Base-by-base conservation (phyloP, 2,329 filamentous ascomycete species). In the Atkinsonella texensis region DNA sequence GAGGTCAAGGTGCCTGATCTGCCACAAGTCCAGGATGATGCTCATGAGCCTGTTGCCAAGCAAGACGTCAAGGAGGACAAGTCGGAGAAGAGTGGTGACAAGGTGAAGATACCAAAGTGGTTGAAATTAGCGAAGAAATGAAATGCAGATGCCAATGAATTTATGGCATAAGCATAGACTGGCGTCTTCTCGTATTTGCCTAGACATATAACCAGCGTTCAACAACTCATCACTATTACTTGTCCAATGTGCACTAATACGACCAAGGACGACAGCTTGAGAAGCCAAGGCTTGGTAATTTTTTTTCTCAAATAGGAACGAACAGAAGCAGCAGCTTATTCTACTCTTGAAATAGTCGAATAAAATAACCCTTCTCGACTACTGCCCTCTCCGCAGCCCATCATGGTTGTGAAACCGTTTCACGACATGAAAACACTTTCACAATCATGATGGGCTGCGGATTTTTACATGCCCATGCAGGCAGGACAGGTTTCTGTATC, bases 101-200 rank as follows among this genome's bases (percentile, higher is more conserved):
- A 68, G 50, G 63, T 59, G 65, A 74, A 73, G 58, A 54, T 76
- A 53, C 84, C 85, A 18, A 89, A 87, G 65, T 88, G 86, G 79
- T 67, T 90, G 41, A 86, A 85, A 65, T 68, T 85, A 51, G 80
- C 80, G 8, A 89, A 87, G 76, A 89, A 88, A 70, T 86, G 51
- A 56, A 15, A 6, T 11, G 18, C 12, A 28, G n/a, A 15, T 11
- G 2, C 9, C 32, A 6, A 32, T 32, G 18, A 46, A 40, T 10
- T 31, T 46, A 40, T 41, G 47, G 45, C 45, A 43, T 43, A 6
- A 32, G 49, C 20, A 46, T 46, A 28, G 32, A 17, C 8, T 43
- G 49, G 49, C 49, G 49, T 51, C 45, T 17, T 18, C 12, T 28
- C 20, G 33, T 46, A 17, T 2, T 23, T 38, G 11, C 18, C 18